A percentile compares a stretch with the other conserved stretches of the same genome.
These are phyloP conservation scores for Tetradesmus obliquus DNA, from an alignment of 139 green algal genomes.

Conservation along the genomic window DNA sequence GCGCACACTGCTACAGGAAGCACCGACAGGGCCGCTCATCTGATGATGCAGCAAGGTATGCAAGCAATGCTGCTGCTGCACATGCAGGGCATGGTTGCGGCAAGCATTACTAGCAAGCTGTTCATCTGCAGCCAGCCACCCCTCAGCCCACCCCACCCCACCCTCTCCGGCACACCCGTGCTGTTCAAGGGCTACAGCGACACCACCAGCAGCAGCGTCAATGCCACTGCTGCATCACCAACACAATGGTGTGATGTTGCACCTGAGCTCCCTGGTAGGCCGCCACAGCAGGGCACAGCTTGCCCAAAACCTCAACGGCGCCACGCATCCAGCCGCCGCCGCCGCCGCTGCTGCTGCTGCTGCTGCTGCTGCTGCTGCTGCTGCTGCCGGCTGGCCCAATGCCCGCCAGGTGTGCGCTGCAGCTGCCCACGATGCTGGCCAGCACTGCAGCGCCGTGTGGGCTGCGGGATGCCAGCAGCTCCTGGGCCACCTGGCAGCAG, in stretches of 20 bases:
- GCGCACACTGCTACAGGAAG: neutral
- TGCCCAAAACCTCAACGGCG: conserved; percentile 20
- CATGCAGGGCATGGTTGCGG: neutral
- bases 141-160: too few species aligned
- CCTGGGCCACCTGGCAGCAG: neutral
- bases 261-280: conserved; percentile 9
- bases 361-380: neutral
- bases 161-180: too few species aligned
- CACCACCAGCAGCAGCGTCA: neutral
- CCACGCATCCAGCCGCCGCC: conserved; percentile 11
- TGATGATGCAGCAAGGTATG: neutral
- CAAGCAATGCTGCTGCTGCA: neutral
- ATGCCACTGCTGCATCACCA: neutral
- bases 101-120: too few species aligned
- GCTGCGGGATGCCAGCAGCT: conserved; percentile 23
- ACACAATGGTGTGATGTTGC: neutral
- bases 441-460: neutral
- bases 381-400: neutral
- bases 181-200: too few species aligned
- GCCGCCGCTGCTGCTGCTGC: neutral
- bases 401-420: neutral
- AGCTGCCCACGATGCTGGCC: neutral
- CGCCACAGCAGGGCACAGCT: conserved; percentile 5
- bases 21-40: neutral
- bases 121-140: too few species aligned